These are phyloP conservation scores for Backusella psychrophila DNA, from an alignment of 192 early-diverging fungal species.

Conservation along the genomic window DNA sequence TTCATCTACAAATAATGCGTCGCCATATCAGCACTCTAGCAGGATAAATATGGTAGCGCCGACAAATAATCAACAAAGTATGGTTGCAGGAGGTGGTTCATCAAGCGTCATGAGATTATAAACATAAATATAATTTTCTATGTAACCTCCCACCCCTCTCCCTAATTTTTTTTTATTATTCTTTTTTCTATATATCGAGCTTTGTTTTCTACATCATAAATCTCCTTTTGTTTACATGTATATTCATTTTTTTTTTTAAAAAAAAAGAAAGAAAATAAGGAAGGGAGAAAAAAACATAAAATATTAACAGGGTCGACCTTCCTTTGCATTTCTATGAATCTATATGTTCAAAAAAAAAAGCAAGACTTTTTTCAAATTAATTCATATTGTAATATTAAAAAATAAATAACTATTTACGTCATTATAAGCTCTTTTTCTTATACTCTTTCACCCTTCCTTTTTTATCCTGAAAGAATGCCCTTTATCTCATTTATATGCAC, in stretches of 20 bases:
- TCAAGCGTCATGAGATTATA: conserved; percentile 17
- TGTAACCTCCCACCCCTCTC: neutral
- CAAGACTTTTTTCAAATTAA: neutral
- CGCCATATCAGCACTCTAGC: neutral
- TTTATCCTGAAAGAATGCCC: neutral
- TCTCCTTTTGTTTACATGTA: neutral
- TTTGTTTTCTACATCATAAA: neutral
- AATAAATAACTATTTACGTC: neutral
- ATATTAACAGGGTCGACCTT: neutral
- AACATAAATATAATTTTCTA: neutral
- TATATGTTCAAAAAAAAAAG: neutral
- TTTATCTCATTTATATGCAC: neutral
- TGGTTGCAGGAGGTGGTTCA: conserved; percentile 11
- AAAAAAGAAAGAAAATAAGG: neutral
- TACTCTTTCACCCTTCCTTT: neutral
- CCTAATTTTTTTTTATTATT: neutral
- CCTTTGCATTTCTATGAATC: neutral
- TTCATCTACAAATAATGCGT: neutral
- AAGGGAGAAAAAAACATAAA: neutral
- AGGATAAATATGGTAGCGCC: neutral
- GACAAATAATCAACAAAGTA: conserved; percentile 11
- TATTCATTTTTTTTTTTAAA: neutral
- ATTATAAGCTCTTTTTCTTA: neutral
- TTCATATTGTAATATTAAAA: neutral
- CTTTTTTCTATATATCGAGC: neutral